Evolutionary conservation across 306 rosid genomes (phyloP).

Genomic region (Oemleria cerasiformis): DNA sequence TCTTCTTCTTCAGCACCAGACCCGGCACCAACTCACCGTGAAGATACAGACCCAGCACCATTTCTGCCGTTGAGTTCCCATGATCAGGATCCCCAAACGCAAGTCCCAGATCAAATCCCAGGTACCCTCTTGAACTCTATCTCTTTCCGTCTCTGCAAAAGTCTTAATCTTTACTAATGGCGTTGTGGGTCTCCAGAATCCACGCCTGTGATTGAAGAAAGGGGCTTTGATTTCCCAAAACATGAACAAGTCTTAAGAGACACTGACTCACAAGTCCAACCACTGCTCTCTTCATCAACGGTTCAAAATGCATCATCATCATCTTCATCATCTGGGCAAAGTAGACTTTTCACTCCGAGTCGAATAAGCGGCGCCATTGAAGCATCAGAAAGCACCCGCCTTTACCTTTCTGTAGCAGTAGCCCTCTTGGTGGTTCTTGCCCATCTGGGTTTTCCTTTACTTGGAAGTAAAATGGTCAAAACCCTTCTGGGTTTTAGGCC

Average conservation of each 20-base stretch:
- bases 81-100: conserved; percentile 22
- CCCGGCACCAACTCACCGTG: conserved; percentile 3
- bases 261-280: conserved; percentile 25
- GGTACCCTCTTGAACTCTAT: conserved; percentile 32
- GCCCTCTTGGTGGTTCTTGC: conserved; percentile 56
- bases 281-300: conserved; percentile 3
- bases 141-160: neutral
- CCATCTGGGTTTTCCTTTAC: conserved; percentile 41
- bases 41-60: conserved; percentile 15
- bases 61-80: conserved; percentile 29
- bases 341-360: conserved; percentile 34
- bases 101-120: conserved; percentile 17
- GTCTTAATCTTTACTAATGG: neutral
- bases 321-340: neutral
- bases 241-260: conserved; percentile 13
- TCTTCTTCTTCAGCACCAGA: conserved; percentile 6
- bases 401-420: conserved; percentile 44
- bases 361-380: conserved; percentile 51
- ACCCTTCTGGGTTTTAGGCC: conserved; percentile 51
- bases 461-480: conserved; percentile 35
- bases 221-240: conserved; percentile 14
- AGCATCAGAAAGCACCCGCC: conserved; percentile 48
- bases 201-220: conserved; percentile 28
- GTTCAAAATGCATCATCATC: conserved; percentile 21
- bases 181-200: conserved; percentile 34